Evolutionary conservation across 306 rosid genomes (phyloP), one percentile per base, ranked within the genome.

Genomic region (Pachyrhizus erosus): DNA sequence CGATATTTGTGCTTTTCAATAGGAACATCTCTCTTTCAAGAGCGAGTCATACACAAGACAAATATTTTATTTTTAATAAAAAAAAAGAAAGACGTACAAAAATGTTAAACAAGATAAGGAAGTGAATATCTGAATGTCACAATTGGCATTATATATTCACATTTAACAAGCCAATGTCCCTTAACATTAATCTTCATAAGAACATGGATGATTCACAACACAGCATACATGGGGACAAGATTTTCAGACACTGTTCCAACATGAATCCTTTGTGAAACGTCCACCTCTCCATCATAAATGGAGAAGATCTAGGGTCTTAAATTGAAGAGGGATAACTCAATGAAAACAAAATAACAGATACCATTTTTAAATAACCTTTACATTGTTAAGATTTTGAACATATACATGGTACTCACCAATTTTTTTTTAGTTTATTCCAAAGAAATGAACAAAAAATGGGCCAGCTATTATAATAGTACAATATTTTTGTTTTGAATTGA

Each of bases 401-500:
- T 21, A 58, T 31, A 31, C 34, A 31, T 78, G n/a, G 4, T 46
- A 5, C 49, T 33, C 18, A 0, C 0, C 43, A n/a, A 1, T 14
- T 49, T 48, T 23, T 66, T 20, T 10, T 45, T 45, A 21, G 29
- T 23, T 58, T 9, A 24, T 40, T 51, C 27, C 29, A 57, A 37
- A 37, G 31, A 27, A 27, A 10, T 7, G 42, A 37, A 37, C 42
- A 37, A 23, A 2, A 61, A 27, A 27, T 27, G 0, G 34, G 51
- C 10, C 12, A 54, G 11, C 5, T 24, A 27, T 45, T 60, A 45
- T 31, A 27, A n/a, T n/a, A n/a, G n/a, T n/a, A n/a, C n/a, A n/a
- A 29, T 70, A 60, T 72, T 72, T 9, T 37, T 69, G 24, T 42
- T 83, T 57, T 27, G 67, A 76, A 57, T 55, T 76, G 73, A 76